Base-by-base conservation (phyloP, 1,284 basidiomycete species). In the Rhizoctonia solani region DNA sequence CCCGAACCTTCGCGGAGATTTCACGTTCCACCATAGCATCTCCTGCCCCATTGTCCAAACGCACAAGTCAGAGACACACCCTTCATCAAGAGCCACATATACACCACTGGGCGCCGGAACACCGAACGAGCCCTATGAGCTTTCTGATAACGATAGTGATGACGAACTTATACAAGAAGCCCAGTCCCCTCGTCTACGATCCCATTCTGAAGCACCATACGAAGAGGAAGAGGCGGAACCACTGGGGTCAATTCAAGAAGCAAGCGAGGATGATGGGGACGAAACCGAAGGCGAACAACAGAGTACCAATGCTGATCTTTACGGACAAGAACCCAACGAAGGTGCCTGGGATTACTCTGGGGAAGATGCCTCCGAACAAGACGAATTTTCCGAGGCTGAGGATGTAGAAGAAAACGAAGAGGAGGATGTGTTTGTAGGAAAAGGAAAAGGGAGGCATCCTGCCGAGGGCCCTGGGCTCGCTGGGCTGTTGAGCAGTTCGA, bases 91-190 rank as follows among this genome's bases (percentile, higher is more conserved):
- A 42, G 9, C 21, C 8, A n/a, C 47, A 11, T 21, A 54, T 66
- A 42, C 41, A 13, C 49, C 61, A 6, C 1, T 66, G 23, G 52
- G 61, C 34, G 50, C 61, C n/a, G 61, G 52, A 19, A 54, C 61
- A 30, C 50, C 49, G 6, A 66, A 66, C 23, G 61, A 66, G 39
- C 50, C 61, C n/a, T 53, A 25, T 27, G 61, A 66, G 30, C 50
- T 54, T n/a, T 44, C 66, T 37, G 69, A 69, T 42, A 54, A 69
- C 27, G 67, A 69, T 3, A 67, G 52, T n/a, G 67, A 32, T n/a
- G 67, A 39, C 16, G 54, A 69, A 34, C 32, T 42, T 30, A 44
- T n/a, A 9, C 14, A 25, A 2, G 21, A 30, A 21, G 21, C 66
- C n/a, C 1, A n/a, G 29, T 29, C 6, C 16, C 32, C 37, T 29